A percentile compares a stretch with the other conserved stretches of the same genome.
Conservation (phyloP, 352 stramenopile genomes). For the Phytopythium vexans region DNA sequence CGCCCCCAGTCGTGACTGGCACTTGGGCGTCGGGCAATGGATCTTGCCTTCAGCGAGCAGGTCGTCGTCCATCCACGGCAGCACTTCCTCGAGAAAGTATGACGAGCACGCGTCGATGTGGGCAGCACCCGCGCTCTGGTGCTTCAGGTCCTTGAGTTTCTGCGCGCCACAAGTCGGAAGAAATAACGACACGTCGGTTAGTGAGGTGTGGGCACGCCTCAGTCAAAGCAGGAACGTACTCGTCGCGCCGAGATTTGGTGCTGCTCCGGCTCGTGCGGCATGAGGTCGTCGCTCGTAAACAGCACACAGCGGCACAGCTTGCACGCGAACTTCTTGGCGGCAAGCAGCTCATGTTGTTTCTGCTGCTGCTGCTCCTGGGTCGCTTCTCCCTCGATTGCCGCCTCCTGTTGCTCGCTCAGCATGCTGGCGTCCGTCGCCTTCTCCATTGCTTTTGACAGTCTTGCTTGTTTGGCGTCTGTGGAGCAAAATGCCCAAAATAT, state of each 20-base stretch:
- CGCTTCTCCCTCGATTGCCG: slow-evolving; percentile 3
- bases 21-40: slow-evolving; percentile 64
- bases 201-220: background rate
- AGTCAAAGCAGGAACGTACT: slow-evolving; percentile 15
- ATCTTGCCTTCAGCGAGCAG: slow-evolving; percentile 67
- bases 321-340: slow-evolving; percentile 47
- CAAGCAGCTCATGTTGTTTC: background rate
- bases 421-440: slow-evolving; percentile 4
- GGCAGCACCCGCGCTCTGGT: slow-evolving; percentile 25
- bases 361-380: slow-evolving; percentile 1
- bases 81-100: slow-evolving; percentile 64
- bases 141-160: slow-evolving; percentile 73
- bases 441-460: slow-evolving; percentile 7
- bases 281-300: slow-evolving; percentile 60
- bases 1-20: slow-evolving; percentile 60
- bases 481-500: background rate
- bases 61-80: slow-evolving; percentile 72
- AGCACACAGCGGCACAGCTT: slow-evolving; percentile 66
- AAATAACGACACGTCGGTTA: background rate
- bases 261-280: slow-evolving; percentile 51
- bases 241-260: slow-evolving; percentile 65
- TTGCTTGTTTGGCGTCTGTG: background rate
- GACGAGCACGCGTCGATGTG: slow-evolving; percentile 51
- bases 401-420: slow-evolving; percentile 7
- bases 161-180: slow-evolving; percentile 4